These are phyloP conservation scores for Sambucus nigra DNA, from an alignment of 129 eudicot genomes.

Conservation along the genomic window DNA sequence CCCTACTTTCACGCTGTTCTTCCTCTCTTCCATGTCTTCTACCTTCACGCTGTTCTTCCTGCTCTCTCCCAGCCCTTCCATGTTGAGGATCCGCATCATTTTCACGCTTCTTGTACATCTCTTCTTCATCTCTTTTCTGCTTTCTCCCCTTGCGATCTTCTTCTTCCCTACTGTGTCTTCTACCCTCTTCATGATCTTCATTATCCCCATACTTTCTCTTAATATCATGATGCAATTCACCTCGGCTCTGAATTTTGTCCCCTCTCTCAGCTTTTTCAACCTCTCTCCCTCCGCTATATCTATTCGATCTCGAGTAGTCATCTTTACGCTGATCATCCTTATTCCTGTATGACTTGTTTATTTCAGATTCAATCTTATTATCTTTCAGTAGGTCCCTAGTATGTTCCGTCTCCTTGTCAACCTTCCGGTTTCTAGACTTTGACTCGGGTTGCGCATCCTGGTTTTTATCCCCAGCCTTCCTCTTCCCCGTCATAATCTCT, in stretches of 20 bases:
- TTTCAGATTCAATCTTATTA: constrained; percentile 9
- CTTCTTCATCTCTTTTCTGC: constrained; percentile 8
- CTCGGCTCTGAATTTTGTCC: constrained; percentile 8
- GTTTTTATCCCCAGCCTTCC: constrained; percentile 14
- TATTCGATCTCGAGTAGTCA: not conserved
- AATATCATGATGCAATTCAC: constrained; percentile 15
- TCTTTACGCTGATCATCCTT: constrained; percentile 14
- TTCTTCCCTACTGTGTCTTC: constrained; percentile 16
- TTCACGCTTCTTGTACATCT: constrained; percentile 17
- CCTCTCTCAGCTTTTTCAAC: constrained; percentile 12
- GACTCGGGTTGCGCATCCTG: constrained; percentile 15
- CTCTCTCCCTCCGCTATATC: constrained; percentile 13
- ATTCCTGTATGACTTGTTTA: constrained; percentile 8
- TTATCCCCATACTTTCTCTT: constrained; percentile 20
- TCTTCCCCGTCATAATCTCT: constrained; percentile 18
- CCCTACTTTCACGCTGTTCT: constrained; percentile 17
- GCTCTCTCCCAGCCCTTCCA: constrained; percentile 37
- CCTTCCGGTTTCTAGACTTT: constrained; percentile 20
- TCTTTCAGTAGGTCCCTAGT: not conserved
- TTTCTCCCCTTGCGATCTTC: constrained; percentile 1
- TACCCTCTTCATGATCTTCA: constrained; percentile 24
- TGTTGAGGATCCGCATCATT: constrained; percentile 18
- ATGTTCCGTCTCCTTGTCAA: constrained; percentile 5
- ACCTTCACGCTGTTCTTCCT: constrained; percentile 27
- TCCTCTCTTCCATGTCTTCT: constrained; percentile 49